Conservation (phyloP, 2,329 filamentous ascomycete species). For the Tolypocladium sp. region DNA sequence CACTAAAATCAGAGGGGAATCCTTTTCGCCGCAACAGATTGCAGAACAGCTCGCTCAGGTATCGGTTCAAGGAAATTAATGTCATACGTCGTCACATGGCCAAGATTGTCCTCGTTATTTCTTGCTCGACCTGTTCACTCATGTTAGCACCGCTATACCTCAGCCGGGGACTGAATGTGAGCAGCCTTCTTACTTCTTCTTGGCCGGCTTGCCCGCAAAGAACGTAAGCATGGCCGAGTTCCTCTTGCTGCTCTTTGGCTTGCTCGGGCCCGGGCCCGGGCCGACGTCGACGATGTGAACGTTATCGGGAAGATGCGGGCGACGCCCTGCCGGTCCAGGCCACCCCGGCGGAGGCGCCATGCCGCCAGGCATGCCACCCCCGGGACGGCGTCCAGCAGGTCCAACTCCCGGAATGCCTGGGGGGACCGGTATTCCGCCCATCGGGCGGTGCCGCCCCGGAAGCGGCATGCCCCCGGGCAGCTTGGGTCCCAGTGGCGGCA, state of each 20-base stretch:
- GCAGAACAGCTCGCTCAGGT: constrained; percentile 7
- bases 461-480: constrained; percentile 10
- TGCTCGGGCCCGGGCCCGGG: constrained; percentile 6
- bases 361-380: constrained; percentile 1
- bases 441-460: constrained; percentile 4
- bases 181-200: constrained; percentile 11
- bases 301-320: neutral
- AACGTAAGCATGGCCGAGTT: constrained; percentile 8
- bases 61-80: constrained; percentile 4
- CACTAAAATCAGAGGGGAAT: neutral
- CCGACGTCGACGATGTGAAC: constrained; percentile 9
- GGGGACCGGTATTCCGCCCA: constrained; percentile 2
- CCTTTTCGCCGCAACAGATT: neutral
- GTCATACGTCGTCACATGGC: constrained; percentile 4
- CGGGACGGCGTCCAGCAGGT: constrained; percentile 1
- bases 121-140: constrained; percentile 6
- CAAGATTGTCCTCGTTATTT: constrained; percentile 4
- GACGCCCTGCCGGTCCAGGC: constrained; percentile 1
- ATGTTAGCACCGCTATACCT: neutral
- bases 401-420: neutral
- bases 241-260: constrained; percentile 7
- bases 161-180: no score
- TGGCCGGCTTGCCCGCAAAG: constrained; percentile 9
- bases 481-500: constrained; percentile 15
- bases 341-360: constrained; percentile 8